phyloP scores from a whole-genome alignment of 331 rosid genomes.

The Saraca asoca region DNA sequence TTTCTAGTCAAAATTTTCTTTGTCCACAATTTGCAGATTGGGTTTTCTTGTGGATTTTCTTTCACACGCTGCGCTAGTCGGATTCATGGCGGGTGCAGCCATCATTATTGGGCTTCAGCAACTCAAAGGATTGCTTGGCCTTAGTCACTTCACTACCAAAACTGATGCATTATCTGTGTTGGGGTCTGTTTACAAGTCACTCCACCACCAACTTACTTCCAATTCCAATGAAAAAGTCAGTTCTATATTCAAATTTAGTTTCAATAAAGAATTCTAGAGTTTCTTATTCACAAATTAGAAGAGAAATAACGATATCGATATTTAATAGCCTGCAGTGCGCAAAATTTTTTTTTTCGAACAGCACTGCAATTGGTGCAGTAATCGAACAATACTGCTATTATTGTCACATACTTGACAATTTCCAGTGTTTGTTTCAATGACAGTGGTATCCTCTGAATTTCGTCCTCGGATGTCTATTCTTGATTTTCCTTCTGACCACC shows the following conservation, averaged over 20 bases:
- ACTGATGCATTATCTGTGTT: slow-evolving; percentile 59
- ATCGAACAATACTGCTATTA: background rate
- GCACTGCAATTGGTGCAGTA: background rate
- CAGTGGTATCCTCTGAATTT: slow-evolving; percentile 78
- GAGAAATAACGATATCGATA: background rate
- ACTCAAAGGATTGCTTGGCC: slow-evolving; percentile 67
- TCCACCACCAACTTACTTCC: slow-evolving; percentile 36
- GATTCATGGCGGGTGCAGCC: slow-evolving; percentile 80
- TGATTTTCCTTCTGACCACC: slow-evolving; percentile 58
- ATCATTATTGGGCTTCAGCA: slow-evolving; percentile 77
- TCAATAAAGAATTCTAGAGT: background rate
- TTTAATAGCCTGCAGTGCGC: too few species aligned
- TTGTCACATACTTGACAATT: slow-evolving; percentile 27
- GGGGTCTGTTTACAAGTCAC: slow-evolving; percentile 47
- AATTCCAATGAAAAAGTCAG: slow-evolving; percentile 43
- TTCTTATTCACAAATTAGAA: background rate
- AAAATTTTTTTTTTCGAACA: background rate
- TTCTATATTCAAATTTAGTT: background rate
- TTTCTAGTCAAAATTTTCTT: background rate
- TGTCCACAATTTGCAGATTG: slow-evolving; percentile 48
- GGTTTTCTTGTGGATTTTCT: slow-evolving; percentile 79
- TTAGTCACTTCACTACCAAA: slow-evolving; percentile 54
- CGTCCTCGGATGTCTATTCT: slow-evolving; percentile 68
- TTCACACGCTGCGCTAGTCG: slow-evolving; percentile 73
- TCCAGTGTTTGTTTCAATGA: slow-evolving; percentile 13